Percentiles rank a stretch among this genome's conserved stretches.
phyloP scores from a whole-genome alignment of 2,329 filamentous ascomycete species.

The Trichoderma sp. region DNA sequence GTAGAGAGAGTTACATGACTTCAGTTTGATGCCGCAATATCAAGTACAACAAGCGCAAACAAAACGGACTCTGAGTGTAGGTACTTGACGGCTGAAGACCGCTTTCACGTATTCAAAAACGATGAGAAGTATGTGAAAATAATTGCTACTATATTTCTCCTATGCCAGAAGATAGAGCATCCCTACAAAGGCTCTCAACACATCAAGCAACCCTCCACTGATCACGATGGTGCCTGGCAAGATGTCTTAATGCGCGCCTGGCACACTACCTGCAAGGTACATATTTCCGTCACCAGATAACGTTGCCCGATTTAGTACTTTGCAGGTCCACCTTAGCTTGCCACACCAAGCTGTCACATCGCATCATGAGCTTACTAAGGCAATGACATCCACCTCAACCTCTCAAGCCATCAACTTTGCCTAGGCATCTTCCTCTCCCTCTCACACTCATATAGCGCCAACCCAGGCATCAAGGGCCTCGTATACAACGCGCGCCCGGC shows the following conservation, averaged over 20 bases:
- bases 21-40: background rate
- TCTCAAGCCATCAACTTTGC: conserved; percentile 7
- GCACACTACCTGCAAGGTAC: background rate
- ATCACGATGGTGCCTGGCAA: background rate
- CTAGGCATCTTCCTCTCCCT: background rate
- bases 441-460: background rate
- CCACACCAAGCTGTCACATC: background rate
- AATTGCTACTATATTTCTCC: background rate
- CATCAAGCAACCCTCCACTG: background rate
- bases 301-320: background rate
- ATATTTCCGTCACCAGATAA: background rate
- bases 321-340: background rate
- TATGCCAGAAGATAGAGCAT: background rate
- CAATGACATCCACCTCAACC: conserved; percentile 14
- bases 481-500: background rate
- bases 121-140: background rate
- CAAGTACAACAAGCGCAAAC: background rate
- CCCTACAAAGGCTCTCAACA: background rate
- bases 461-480: background rate
- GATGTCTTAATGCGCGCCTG: background rate
- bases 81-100: too few relatives aligned
- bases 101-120: background rate
- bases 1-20: background rate
- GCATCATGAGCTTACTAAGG: conserved; percentile 25
- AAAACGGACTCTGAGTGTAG: background rate